Base-by-base conservation (phyloP, 192 early-diverging fungal species). In the Lobosporangium transversale region DNA sequence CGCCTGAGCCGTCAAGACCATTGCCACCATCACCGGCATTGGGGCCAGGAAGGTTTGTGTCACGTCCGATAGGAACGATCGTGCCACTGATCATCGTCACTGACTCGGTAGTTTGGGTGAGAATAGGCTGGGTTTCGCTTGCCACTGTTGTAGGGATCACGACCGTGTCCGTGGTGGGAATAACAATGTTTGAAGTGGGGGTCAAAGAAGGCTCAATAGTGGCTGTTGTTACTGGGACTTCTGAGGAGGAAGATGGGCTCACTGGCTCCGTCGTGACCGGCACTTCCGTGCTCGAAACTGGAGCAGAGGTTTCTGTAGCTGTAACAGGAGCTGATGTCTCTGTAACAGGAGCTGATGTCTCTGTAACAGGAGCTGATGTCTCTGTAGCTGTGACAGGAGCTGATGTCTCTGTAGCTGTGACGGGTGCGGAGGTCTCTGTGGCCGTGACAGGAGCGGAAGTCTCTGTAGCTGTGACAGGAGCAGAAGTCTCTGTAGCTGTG, bases 1-100 rank as follows among this genome's bases (percentile, higher is more conserved):
- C 5, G 37, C 40, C 35, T 15, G 37, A 2, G 9, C 69, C 54
- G 0, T 0, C 3, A 14, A 44, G 23, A 2, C 70, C 57, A 17
- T 12, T n/a, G 6, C 53, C 58, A 42, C 45, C 47, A 18, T 42
- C 51, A 53, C 30, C 30, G 27, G 31, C 2, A 21, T 29, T 48
- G 30, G 58, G 51, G 17, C 33, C 33, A 15, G 30, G 40, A 27
- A 29, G 20, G 7, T 15, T 30, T 14, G 51, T 53, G 6, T 30
- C 51, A 12, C 27, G 51, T 4, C 51, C 51, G 18, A 53, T 53
- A 24, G 49, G 50, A 10, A 52, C 49, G 10, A 76, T 56, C 0
- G 73, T 76, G 4, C 65, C 65, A 47, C 57, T 67, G 62, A 67
- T 76, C 4, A 66, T 32, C 0, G 73, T 76, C 4, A 76, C 52